Percentiles rank a stretch among this genome's conserved stretches.
Conservation (phyloP, 75 land plant genomes). For the Sequoiadendron giganteum region DNA sequence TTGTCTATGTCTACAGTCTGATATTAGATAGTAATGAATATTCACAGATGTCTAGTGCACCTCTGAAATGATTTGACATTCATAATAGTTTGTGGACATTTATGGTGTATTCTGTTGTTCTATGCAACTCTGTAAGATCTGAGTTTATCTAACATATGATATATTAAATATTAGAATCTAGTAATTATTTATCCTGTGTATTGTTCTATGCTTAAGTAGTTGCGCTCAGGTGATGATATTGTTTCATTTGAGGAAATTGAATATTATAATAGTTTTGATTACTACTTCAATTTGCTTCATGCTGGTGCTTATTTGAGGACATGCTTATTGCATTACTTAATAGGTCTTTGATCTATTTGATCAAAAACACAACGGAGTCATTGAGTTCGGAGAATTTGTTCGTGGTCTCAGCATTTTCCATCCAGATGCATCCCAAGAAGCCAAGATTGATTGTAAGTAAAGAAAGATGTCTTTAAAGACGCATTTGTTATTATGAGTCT, state of each 20-base stretch:
- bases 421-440: constrained; percentile 56
- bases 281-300: neutral
- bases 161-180: neutral
- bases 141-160: neutral
- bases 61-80: neutral
- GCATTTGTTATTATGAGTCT: neutral
- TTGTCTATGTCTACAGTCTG: neutral
- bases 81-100: neutral
- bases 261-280: neutral
- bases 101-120: neutral
- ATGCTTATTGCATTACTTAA: constrained; percentile 5
- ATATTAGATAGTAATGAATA: neutral
- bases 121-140: neutral
- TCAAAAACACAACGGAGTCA: constrained; percentile 65
- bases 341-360: constrained; percentile 88
- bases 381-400: constrained; percentile 92
- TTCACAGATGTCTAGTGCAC: neutral
- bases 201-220: neutral
- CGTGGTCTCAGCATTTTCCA: constrained; percentile 76
- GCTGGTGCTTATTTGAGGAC: neutral
- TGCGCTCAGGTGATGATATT: neutral
- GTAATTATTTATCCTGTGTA: neutral
- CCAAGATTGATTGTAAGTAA: constrained; percentile 73
- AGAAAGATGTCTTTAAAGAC: neutral
- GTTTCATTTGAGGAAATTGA: neutral